Base-by-base conservation (phyloP, 495 filamentous ascomycete genomes). In the Podospora comata region DNA sequence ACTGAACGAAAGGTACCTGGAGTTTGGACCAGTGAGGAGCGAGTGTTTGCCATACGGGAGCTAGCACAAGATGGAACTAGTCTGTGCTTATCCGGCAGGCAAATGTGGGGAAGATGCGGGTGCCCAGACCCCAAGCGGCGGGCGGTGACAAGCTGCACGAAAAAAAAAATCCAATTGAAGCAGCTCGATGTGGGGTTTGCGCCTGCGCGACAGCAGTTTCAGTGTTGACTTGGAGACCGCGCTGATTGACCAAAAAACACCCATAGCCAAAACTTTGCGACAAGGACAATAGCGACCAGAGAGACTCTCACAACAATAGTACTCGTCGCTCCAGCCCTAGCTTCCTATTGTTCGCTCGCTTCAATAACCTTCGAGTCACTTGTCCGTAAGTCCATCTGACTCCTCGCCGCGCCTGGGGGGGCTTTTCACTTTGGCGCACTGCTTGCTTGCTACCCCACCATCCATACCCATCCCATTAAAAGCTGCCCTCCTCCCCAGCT, bases 61-160 rank as follows among this genome's bases (percentile, higher is more conserved):
- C 60, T 68, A 63, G 23, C 18, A 44, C 61, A 4, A 19, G 5
- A n/a, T 5, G 2, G 30, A 3, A 18, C 30, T 63, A 63, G 61
- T 32, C 11, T 30, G 20, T 30, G 20, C 4, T 32, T 27, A 9
- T 61, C 28, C 19, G 19, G 16, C 23, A 18, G 18, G n/a, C 27
- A 63, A 32, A 3, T 39, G 61, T 18, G 61, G 28, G 19, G 34
- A 63, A 19, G 6, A 27, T 18, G 23, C 16, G 16, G 27, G 27
- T n/a, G 61, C 61, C 61, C 32, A 63, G 61, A 63, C 19, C 55
- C 6, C 23, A 19, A 58, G 55, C 30, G 19, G 6, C 11, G 61
- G 64, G 71, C 69, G 71, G 71, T 73, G 30, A 71, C 26, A 15
- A 20, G n/a, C 32, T 67, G 71, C 69, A 68, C 11, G 55, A 67